phyloP scores from a whole-genome alignment of 352 stramenopile species.

The Globisporangium paddicum region DNA sequence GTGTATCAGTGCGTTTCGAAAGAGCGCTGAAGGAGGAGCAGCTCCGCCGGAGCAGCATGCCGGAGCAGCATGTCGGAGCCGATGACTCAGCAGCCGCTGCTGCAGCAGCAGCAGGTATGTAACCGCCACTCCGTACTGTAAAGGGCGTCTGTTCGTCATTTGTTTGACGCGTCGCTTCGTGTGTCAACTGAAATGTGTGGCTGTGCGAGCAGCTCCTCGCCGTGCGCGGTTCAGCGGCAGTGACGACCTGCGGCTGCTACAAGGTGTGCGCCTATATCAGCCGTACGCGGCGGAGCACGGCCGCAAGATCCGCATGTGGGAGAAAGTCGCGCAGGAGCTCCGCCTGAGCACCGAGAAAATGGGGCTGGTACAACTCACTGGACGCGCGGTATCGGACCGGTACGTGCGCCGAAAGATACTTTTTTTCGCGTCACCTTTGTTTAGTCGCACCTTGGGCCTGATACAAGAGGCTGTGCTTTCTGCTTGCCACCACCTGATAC shows the following conservation, averaged over 20 bases:
- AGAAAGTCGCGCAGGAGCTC: conserved; percentile 37
- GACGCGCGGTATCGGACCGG: conserved; percentile 35
- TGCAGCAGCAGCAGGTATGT: not conserved
- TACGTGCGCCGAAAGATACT: conserved; percentile 11
- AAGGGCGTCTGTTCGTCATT: not conserved
- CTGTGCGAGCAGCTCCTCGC: conserved; percentile 4
- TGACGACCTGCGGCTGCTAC: conserved; percentile 36
- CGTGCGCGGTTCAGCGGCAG: conserved; percentile 35
- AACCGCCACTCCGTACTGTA: not conserved
- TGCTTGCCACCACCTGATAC: not conserved
- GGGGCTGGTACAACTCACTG: conserved; percentile 23
- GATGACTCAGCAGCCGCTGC: not conserved
- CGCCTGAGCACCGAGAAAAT: conserved; percentile 26
- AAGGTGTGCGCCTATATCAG: conserved; percentile 35
- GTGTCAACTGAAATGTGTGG: conserved; percentile 3
- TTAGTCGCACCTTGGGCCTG: not conserved
- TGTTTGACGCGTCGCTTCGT: not conserved
- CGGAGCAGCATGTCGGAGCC: not conserved
- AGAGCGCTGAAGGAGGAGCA: conserved; percentile 3
- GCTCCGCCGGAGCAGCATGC: conserved; percentile 5
- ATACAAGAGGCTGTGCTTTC: not conserved
- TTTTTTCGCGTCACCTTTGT: not conserved
- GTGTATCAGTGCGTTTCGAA: conserved; percentile 3
- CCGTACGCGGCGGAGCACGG: conserved; percentile 44
- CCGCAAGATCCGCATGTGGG: conserved; percentile 44